Evolutionary conservation across 768 basidiomycete genomes (phyloP), one percentile per base, ranked within the genome.

Genomic region (Mycena haematopus): DNA sequence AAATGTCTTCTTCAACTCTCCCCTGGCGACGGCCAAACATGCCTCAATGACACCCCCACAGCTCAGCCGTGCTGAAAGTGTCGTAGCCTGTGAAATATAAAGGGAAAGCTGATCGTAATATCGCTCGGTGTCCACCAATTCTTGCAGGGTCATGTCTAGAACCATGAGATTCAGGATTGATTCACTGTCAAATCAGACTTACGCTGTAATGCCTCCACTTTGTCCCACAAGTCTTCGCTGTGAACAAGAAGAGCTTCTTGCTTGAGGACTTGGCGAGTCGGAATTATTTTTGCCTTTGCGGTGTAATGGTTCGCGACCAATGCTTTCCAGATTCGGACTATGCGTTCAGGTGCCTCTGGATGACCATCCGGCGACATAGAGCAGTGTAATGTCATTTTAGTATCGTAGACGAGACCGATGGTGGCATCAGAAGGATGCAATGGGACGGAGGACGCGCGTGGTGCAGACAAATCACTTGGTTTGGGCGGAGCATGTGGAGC

Each of bases 11-110:
- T 90, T 83, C 40, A 98, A 79, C 67, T 88, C 83, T 15, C 88
- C 77, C 35, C 86, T 86, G 33, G 93, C 95, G 47, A 99, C 95
- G 5, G 93, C 88, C 14, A 95, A 80, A 70, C 87, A 85, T 5
- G 95, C 92, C 74, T 97, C 95, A 65, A 99, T 89, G 52, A 96
- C 96, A 10, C 96, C 96, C 2, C 97, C 97, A 69, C 94, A 95
- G 66, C 95, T 96, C 35, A 99, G 77, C 31, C 88, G 83, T 4
- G 97, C 95, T 27, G 93, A 88, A 46, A 85, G 83, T 0, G 96
- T 91, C 2, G 97, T 97, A 33, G 87, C 86, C 45, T 84, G 83
- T 79, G 91, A 90, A 49, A 99, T 90, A 76, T 98, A 99, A 31
- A 99, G 87, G 36, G 96, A 98, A 24, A 96, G 80, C 22, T 90